Conservation (phyloP, 2,329 filamentous ascomycete species). For the Claviceps africana region DNA sequence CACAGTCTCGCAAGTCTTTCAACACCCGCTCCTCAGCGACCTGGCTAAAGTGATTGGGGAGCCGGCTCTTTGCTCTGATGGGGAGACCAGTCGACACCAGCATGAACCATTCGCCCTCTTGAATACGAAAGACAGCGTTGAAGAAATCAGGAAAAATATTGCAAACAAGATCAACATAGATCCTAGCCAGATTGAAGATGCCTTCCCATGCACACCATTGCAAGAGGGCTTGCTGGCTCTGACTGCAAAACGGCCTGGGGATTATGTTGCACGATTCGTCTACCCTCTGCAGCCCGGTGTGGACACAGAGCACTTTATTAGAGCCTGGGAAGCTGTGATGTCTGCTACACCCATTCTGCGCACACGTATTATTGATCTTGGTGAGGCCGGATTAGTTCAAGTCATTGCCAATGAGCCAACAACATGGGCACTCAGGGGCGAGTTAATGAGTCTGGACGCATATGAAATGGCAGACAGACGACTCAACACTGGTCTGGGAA, state of each 20-base stretch:
- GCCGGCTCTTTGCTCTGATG: background rate
- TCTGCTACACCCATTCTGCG: conserved; percentile 25
- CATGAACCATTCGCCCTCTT: conserved; percentile 4
- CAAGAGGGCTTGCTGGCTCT: conserved; percentile 37
- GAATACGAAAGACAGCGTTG: background rate
- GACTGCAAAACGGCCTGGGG: conserved; percentile 25
- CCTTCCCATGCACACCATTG: conserved; percentile 35
- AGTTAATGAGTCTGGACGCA: conserved; percentile 9
- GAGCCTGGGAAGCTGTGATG: conserved; percentile 23
- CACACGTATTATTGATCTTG: conserved; percentile 26
- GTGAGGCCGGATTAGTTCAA: conserved; percentile 22
- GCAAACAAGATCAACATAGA: conserved; percentile 1
- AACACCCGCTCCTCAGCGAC: conserved; percentile 5
- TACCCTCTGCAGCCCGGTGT: conserved; percentile 19
- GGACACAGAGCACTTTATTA: conserved; percentile 18
- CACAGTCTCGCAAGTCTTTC: conserved; percentile 29
- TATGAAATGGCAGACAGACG: conserved; percentile 26
- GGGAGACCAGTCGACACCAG: background rate
- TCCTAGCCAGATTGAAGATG: conserved; percentile 24
- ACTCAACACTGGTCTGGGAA: conserved; percentile 24
- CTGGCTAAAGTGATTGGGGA: background rate
- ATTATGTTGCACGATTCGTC: conserved; percentile 33
- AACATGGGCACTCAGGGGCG: conserved; percentile 5
- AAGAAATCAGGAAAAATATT: background rate
- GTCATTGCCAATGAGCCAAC: conserved; percentile 17